phyloP scores from a whole-genome alignment of 306 rosid genomes.

The Sphenostylis stenocarpa region DNA sequence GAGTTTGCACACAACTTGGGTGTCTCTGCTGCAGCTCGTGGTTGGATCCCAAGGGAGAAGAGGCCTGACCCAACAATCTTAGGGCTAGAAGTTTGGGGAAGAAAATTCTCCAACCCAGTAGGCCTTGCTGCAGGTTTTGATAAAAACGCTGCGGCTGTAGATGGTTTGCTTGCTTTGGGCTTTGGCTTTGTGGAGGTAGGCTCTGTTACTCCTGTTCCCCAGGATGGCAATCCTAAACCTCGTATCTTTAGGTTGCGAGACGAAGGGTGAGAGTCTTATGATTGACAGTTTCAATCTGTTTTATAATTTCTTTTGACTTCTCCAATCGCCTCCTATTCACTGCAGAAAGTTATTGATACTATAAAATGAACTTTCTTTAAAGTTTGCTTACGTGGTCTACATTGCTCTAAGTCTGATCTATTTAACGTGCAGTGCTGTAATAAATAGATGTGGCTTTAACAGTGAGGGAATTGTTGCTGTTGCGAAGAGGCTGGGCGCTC shows the following conservation, averaged over 20 bases:
- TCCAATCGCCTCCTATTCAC: constrained; percentile 2
- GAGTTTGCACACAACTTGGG: constrained; percentile 85
- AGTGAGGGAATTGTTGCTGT: constrained; percentile 97
- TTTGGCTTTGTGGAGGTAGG: constrained; percentile 98
- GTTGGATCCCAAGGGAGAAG: constrained; percentile 98
- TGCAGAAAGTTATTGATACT: constrained; percentile 22
- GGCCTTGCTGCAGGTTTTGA: constrained; percentile 99
- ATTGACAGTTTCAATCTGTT: constrained; percentile 1
- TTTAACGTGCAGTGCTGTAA: constrained; percentile 72
- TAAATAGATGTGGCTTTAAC: constrained; percentile 95
- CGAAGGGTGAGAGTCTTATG: constrained; percentile 65
- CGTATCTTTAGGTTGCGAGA: constrained; percentile 76
- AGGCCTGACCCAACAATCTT: constrained; percentile 70
- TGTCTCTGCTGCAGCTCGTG: constrained; percentile 91
- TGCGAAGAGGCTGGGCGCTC: constrained; percentile 90
- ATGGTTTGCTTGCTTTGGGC: constrained; percentile 87
- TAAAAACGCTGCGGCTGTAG: constrained; percentile 93
- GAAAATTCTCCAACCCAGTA: constrained; percentile 88
- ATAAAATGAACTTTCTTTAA: not conserved
- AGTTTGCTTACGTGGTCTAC: constrained; percentile 6
- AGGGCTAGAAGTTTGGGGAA: constrained; percentile 96
- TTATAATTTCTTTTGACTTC: constrained; percentile 1
- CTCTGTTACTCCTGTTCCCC: constrained; percentile 94
- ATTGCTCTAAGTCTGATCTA: constrained; percentile 21
- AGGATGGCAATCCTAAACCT: constrained; percentile 95